phyloP scores from a whole-genome alignment of 179 eudicot genomes.

The Corrigiola litoralis region DNA sequence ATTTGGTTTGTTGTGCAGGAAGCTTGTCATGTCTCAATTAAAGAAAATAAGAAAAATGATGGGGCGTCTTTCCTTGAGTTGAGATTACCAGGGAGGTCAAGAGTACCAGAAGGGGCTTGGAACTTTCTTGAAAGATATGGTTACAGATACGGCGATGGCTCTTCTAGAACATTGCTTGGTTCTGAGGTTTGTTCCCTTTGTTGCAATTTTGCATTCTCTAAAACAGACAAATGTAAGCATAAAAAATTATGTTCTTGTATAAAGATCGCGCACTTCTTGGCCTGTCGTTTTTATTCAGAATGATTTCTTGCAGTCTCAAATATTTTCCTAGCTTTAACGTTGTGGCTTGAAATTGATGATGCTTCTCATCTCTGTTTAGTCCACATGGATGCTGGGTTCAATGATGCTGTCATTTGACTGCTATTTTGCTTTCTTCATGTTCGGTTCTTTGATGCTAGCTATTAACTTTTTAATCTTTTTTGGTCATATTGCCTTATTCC shows the following conservation, averaged over 20 bases:
- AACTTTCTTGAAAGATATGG: slow-evolving; percentile 73
- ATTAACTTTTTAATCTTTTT: neutral
- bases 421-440: neutral
- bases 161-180: slow-evolving; percentile 70
- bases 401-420: neutral
- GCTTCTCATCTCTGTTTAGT: neutral
- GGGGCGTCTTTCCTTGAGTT: slow-evolving; percentile 71
- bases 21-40: slow-evolving; percentile 54
- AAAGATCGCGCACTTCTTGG: no score
- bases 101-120: slow-evolving; percentile 49
- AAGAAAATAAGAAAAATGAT: slow-evolving; percentile 57
- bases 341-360: neutral
- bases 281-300: no score
- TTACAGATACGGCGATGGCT: slow-evolving; percentile 59
- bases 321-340: neutral
- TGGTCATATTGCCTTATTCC: no score
- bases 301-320: no score
- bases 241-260: neutral
- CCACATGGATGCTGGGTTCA: neutral
- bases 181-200: slow-evolving; percentile 58
- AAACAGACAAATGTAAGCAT: neutral
- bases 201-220: neutral
- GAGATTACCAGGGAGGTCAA: slow-evolving; percentile 51
- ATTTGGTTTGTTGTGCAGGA: slow-evolving; percentile 42
- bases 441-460: neutral